Evolutionary conservation across 345 rosid species (phyloP).

Genomic region (Turnera subulata): DNA sequence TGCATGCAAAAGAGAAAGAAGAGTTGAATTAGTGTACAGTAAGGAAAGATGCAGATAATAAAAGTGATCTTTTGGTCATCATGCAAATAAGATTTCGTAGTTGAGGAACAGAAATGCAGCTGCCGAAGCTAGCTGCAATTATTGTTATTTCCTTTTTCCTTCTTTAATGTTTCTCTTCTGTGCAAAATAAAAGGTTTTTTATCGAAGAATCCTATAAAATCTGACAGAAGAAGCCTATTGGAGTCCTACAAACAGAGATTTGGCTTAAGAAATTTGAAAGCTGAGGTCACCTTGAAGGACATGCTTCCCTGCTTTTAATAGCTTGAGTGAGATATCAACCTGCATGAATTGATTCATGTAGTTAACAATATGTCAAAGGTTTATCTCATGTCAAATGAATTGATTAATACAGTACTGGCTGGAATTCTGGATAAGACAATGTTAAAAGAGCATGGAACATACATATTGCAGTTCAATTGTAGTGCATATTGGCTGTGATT

Average conservation of each 20-base stretch:
- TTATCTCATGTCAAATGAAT: neutral
- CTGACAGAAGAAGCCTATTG: neutral
- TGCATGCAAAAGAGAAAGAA: constrained; percentile 25
- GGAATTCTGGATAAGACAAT: too few species aligned
- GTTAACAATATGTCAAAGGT: neutral
- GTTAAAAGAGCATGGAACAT: too few species aligned
- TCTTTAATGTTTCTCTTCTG: neutral
- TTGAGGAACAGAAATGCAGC: neutral
- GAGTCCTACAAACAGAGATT: neutral
- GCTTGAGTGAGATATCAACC: constrained; percentile 75
- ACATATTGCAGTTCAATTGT: too few species aligned
- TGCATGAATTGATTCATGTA: constrained; percentile 25
- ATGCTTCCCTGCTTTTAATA: constrained; percentile 87
- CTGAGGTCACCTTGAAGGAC: constrained; percentile 72
- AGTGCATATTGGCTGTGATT: too few species aligned
- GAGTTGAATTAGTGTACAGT: constrained; percentile 23
- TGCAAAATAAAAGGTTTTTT: neutral
- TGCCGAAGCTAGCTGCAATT: too few species aligned
- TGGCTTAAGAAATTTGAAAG: neutral
- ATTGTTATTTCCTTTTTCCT: too few species aligned
- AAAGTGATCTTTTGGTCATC: neutral
- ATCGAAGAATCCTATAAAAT: neutral
- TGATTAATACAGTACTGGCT: too few species aligned
- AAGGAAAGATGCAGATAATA: constrained; percentile 6
- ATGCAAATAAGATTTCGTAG: neutral